Conservation (phyloP, 2,329 filamentous ascomycete species). For the Penicillium olsonii region DNA sequence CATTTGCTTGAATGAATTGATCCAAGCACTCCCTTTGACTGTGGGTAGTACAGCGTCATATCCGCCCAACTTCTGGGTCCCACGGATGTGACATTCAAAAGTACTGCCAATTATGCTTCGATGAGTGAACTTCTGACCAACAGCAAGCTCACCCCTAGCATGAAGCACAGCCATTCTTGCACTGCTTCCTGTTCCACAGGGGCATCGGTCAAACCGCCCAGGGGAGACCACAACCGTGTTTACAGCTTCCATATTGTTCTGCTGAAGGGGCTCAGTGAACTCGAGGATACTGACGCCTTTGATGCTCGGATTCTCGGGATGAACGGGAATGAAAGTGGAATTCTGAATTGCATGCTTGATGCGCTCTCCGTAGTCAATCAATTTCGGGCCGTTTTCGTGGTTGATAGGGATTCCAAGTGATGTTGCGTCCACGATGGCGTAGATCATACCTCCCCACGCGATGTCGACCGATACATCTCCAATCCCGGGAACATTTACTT, state of each 20-base stretch:
- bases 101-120: conserved; percentile 46
- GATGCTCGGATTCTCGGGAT: conserved; percentile 42
- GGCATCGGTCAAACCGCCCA: conserved; percentile 46
- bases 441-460: conserved; percentile 50
- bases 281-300: not conserved
- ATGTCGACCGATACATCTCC: conserved; percentile 44
- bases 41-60: conserved; percentile 42
- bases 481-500: conserved; percentile 42
- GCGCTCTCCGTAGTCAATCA: not conserved
- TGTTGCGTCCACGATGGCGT: conserved; percentile 41
- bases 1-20: conserved; percentile 43
- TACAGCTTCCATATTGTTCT: conserved; percentile 12
- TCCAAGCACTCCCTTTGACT: conserved; percentile 47
- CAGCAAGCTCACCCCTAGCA: conserved; percentile 39
- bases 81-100: conserved; percentile 41
- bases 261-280: conserved; percentile 27
- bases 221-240: conserved; percentile 48
- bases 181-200: conserved; percentile 47
- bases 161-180: conserved; percentile 47
- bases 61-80: conserved; percentile 39
- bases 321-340: conserved; percentile 30
- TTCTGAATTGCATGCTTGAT: not conserved
- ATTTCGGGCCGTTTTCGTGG: conserved; percentile 30
- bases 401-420: conserved; percentile 38
- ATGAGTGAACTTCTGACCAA: conserved; percentile 39